Evolutionary conservation across 768 basidiomycete species (phyloP).

Genomic region (Polyporus arcularius): DNA sequence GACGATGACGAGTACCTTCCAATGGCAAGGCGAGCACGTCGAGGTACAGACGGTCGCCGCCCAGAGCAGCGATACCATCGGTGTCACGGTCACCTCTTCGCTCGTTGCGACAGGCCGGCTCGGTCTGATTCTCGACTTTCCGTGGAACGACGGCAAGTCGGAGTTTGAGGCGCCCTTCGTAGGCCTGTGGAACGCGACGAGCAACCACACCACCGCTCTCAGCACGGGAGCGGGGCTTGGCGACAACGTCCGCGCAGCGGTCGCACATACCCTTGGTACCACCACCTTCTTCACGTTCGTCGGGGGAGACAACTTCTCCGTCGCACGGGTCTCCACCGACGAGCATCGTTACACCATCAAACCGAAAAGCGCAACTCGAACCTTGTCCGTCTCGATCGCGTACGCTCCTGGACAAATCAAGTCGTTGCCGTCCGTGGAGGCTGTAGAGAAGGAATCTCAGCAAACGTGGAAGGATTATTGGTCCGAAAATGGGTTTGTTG

Average conservation of each 20-base stretch:
- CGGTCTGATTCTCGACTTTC: constrained; percentile 57
- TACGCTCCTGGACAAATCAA: constrained; percentile 29
- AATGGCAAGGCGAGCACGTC: constrained; percentile 36
- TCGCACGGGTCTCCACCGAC: constrained; percentile 44
- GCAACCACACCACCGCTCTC: constrained; percentile 50
- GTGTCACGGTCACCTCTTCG: constrained; percentile 40
- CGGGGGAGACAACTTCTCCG: constrained; percentile 34
- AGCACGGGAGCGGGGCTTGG: constrained; percentile 15
- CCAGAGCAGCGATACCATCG: constrained; percentile 42
- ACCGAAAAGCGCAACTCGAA: constrained; percentile 28
- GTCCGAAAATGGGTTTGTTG: constrained; percentile 51
- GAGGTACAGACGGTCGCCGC: constrained; percentile 43
- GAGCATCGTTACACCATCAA: constrained; percentile 50
- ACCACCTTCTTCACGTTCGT: constrained; percentile 46
- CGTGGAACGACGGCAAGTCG: constrained; percentile 57
- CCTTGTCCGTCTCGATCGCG: constrained; percentile 40
- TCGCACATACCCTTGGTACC: constrained; percentile 43
- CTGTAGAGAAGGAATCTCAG: constrained; percentile 37
- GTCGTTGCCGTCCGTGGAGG: constrained; percentile 24
- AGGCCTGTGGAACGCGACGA: constrained; percentile 48
- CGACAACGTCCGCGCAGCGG: constrained; percentile 34
- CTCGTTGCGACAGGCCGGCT: constrained; percentile 42
- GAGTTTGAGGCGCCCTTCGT: constrained; percentile 64
- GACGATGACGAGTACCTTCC: constrained; percentile 47
- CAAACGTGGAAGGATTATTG: constrained; percentile 50